phyloP scores from a whole-genome alignment of 2,329 filamentous ascomycete genomes.

The Dothideomycetidae sp. region DNA sequence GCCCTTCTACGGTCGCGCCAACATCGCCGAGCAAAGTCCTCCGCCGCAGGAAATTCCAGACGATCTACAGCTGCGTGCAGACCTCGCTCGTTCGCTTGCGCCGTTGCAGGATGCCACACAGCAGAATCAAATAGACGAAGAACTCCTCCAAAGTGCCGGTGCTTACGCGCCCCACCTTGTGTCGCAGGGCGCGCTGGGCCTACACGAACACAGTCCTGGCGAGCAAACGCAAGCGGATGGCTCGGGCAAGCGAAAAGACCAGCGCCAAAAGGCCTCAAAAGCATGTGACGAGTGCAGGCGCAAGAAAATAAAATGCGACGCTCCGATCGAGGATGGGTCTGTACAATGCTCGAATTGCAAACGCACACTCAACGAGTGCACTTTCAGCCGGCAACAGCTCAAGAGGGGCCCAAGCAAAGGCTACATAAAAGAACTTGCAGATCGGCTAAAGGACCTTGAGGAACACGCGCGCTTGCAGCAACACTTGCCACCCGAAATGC shows the following conservation, averaged over 20 bases:
- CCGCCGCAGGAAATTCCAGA: conserved; percentile 5
- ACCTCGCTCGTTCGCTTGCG: conserved; percentile 10
- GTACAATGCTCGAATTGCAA: conserved; percentile 71
- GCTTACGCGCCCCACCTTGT: not conserved
- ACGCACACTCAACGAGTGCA: conserved; percentile 58
- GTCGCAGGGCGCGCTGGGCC: not conserved
- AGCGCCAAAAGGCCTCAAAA: conserved; percentile 13
- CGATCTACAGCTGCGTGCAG: conserved; percentile 10
- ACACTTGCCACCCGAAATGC: conserved; percentile 14
- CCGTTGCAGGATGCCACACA: conserved; percentile 8
- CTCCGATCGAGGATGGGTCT: conserved; percentile 56
- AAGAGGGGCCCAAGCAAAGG: conserved; percentile 66
- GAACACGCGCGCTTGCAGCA: conserved; percentile 44
- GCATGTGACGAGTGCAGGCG: conserved; percentile 15
- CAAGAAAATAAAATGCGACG: conserved; percentile 62
- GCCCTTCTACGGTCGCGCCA: conserved; percentile 10
- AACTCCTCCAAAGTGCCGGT: conserved; percentile 7
- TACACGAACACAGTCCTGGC: conserved; percentile 10
- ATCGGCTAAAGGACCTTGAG: conserved; percentile 70
- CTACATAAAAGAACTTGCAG: conserved; percentile 84
- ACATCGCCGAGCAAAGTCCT: conserved; percentile 4
- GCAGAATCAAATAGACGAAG: conserved; percentile 8
- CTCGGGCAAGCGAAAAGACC: conserved; percentile 8
- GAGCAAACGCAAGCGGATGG: conserved; percentile 5
- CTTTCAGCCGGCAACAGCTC: conserved; percentile 55